Evolutionary conservation across 495 filamentous ascomycete genomes (phyloP).

Genomic region (Parachaetomium inaequale): DNA sequence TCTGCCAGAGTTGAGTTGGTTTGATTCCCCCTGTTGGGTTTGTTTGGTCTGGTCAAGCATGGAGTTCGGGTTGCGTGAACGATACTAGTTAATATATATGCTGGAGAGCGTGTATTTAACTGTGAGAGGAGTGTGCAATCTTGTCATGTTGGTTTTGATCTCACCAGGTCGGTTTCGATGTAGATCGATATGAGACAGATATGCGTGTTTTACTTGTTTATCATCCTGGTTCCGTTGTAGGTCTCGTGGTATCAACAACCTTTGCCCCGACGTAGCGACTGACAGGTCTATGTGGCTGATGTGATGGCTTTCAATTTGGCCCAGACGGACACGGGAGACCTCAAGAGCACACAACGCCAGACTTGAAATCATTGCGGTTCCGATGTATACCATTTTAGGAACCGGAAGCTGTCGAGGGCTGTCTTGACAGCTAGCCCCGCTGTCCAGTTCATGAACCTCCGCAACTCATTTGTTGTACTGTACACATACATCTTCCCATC

Average conservation of each 20-base stretch:
- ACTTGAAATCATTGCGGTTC: background rate
- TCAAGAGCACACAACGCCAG: background rate
- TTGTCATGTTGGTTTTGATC: background rate
- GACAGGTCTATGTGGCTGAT: no score
- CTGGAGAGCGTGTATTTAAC: background rate
- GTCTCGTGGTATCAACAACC: no score
- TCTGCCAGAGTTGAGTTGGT: background rate
- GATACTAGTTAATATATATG: background rate
- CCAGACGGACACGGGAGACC: background rate
- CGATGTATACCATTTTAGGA: conserved; percentile 14
- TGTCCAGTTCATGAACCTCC: background rate
- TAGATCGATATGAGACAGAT: background rate
- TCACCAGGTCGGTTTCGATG: background rate
- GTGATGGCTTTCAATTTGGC: no score
- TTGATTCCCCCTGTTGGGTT: background rate
- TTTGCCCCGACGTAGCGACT: no score
- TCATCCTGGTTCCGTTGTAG: no score
- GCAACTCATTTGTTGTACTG: conserved; percentile 15
- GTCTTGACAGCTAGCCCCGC: background rate
- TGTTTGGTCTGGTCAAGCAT: conserved; percentile 9
- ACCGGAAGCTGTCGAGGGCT: conserved; percentile 1
- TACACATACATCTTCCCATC: conserved; percentile 18
- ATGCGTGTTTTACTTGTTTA: no score
- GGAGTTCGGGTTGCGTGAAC: conserved; percentile 13
- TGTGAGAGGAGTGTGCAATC: no score